These are phyloP conservation scores for Beta vulgaris DNA, from an alignment of 148 eudicot species.

Conservation along the genomic window DNA sequence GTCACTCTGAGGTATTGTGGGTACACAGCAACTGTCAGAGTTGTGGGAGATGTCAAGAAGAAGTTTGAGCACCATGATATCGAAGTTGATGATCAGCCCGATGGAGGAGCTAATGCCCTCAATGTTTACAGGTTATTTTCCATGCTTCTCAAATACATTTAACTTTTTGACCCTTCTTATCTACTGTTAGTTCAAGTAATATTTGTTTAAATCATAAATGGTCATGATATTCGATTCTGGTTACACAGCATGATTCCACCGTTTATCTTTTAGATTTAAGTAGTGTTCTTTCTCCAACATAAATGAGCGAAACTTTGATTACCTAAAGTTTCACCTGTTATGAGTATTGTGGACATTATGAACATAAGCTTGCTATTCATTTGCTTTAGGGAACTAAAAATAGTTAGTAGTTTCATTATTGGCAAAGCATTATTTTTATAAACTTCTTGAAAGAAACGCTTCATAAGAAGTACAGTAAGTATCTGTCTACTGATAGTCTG, in stretches of 20 bases:
- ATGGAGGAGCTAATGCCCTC: constrained; percentile 94
- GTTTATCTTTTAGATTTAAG: not conserved
- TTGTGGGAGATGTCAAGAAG: constrained; percentile 65
- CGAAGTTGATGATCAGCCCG: constrained; percentile 82
- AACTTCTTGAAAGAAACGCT: not conserved
- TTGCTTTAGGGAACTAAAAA: not conserved
- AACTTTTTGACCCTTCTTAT: not conserved
- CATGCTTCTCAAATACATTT: not conserved
- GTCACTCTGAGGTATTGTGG: constrained; percentile 80
- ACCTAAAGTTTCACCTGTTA: not conserved
- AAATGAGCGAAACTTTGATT: not conserved
- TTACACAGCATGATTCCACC: not conserved
- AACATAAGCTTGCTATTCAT: not conserved
- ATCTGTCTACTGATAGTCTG: not conserved
- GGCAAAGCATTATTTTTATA: not conserved
- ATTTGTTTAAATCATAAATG: too few relatives aligned
- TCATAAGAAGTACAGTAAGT: not conserved
- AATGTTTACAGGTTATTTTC: constrained; percentile 72
- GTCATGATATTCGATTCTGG: not conserved
- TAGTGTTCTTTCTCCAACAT: not conserved
- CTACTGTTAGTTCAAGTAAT: too few relatives aligned
- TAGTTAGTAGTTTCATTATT: not conserved
- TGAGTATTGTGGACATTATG: not conserved
- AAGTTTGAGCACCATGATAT: constrained; percentile 51
- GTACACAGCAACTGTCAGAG: constrained; percentile 70